Conservation (phyloP, 2,329 filamentous ascomycete genomes). For the Alternaria sp. region DNA sequence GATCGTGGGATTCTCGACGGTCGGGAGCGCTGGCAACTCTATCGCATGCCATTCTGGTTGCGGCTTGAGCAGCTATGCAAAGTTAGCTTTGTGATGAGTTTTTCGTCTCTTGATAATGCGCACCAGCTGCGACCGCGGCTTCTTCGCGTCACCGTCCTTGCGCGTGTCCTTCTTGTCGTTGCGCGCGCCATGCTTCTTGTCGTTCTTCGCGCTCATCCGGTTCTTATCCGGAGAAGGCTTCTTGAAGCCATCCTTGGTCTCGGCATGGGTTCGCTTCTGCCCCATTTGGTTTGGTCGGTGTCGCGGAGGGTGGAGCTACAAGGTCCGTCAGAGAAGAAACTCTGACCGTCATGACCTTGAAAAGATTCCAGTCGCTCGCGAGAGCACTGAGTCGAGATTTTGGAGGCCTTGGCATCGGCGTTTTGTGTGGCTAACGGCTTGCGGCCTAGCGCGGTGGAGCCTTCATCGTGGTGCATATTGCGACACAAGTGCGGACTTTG, state of each 20-base stretch:
- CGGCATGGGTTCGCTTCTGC: slow-evolving; percentile 51
- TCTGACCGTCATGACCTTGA: slow-evolving; percentile 47
- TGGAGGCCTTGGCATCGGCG: slow-evolving; percentile 23
- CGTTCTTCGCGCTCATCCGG: slow-evolving; percentile 36
- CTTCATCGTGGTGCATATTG: slow-evolving; percentile 14
- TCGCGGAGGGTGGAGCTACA: slow-evolving; percentile 35
- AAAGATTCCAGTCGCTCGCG: slow-evolving; percentile 21
- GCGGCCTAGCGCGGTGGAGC: slow-evolving; percentile 22
- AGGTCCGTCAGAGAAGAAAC: slow-evolving; percentile 47
- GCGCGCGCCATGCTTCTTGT: slow-evolving; percentile 19
- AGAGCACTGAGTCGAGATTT: slow-evolving; percentile 15
- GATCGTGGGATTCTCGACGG: slow-evolving; percentile 53
- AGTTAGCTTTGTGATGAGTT: slow-evolving; percentile 24
- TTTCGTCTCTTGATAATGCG: slow-evolving; percentile 1
- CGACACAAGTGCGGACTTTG: slow-evolving; percentile 20
- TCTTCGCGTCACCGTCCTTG: slow-evolving; percentile 41
- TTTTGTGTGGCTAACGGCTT: slow-evolving; percentile 21
- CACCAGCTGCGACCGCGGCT: slow-evolving; percentile 42
- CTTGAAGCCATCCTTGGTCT: slow-evolving; percentile 49
- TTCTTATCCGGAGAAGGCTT: slow-evolving; percentile 44
- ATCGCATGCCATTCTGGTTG: slow-evolving; percentile 72
- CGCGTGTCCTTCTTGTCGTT: slow-evolving; percentile 31
- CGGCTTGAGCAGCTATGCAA: slow-evolving; percentile 61
- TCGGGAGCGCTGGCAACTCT: slow-evolving; percentile 60
- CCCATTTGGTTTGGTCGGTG: slow-evolving; percentile 45